phyloP scores from a whole-genome alignment of 179 eudicot species.

The Camellia oleifera region DNA sequence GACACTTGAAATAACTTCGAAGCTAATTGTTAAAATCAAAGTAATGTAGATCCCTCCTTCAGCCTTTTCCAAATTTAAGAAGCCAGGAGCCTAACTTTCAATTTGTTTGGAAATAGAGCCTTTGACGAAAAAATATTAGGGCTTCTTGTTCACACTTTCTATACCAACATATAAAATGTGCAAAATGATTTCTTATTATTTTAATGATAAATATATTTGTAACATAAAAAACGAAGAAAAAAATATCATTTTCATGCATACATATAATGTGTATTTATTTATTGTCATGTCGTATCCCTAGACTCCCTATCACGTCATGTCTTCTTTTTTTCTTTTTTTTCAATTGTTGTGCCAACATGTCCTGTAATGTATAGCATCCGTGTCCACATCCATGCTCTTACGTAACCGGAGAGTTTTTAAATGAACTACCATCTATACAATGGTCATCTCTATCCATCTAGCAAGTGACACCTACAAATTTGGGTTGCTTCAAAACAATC shows the following conservation, averaged over 20 bases:
- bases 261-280: too few relatives aligned
- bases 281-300: too few relatives aligned
- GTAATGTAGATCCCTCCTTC: background rate
- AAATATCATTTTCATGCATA: background rate
- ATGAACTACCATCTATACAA: too few relatives aligned
- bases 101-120: background rate
- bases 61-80: background rate
- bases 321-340: too few relatives aligned
- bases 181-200: background rate
- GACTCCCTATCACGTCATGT: too few relatives aligned
- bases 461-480: too few relatives aligned
- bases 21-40: background rate
- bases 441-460: too few relatives aligned
- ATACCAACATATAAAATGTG: background rate
- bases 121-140: background rate
- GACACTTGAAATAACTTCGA: background rate
- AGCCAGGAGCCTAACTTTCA: background rate
- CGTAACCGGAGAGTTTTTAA: too few relatives aligned
- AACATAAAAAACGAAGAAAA: background rate
- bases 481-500: too few relatives aligned
- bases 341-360: too few relatives aligned
- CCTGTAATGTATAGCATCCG: too few relatives aligned
- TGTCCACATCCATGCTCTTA: too few relatives aligned
- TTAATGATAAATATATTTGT: background rate
- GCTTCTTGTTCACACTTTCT: background rate